phyloP scores from a whole-genome alignment of 2,329 filamentous ascomycete species.

The Chrysosporium keratinophilum region DNA sequence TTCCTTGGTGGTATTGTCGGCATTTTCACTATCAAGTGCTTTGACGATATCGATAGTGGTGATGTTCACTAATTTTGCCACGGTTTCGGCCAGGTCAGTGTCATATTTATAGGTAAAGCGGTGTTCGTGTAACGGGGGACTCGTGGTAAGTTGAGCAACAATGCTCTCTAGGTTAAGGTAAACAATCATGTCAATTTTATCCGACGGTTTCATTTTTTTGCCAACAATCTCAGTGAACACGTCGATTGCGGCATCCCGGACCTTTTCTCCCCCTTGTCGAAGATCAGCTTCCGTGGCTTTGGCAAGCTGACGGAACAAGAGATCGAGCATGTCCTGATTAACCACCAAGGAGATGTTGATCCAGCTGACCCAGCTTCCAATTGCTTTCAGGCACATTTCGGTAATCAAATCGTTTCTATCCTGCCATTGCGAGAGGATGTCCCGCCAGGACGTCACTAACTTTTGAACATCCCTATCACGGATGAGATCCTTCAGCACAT shows the following conservation, averaged over 20 bases:
- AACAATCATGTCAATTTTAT: slow-evolving; percentile 88
- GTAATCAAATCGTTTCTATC: slow-evolving; percentile 61
- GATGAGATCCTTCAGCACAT: slow-evolving; percentile 81
- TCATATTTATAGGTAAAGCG: slow-evolving; percentile 81
- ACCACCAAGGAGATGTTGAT: slow-evolving; percentile 92
- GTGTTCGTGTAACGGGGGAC: slow-evolving; percentile 66
- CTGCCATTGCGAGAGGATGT: slow-evolving; percentile 70
- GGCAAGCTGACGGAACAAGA: slow-evolving; percentile 80
- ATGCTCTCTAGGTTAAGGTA: slow-evolving; percentile 83
- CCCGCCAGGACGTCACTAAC: slow-evolving; percentile 82
- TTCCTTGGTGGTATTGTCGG: slow-evolving; percentile 52
- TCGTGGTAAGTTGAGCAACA: slow-evolving; percentile 73
- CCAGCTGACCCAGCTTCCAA: slow-evolving; percentile 98
- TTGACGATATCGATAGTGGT: slow-evolving; percentile 78
- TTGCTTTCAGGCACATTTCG: slow-evolving; percentile 80
- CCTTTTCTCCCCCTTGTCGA: slow-evolving; percentile 63
- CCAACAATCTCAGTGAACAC: slow-evolving; percentile 90
- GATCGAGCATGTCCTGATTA: slow-evolving; percentile 73
- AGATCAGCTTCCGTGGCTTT: slow-evolving; percentile 52
- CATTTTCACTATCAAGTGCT: slow-evolving; percentile 60
- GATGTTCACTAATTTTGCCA: slow-evolving; percentile 91
- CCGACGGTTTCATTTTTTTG: slow-evolving; percentile 92
- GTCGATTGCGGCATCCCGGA: slow-evolving; percentile 83
- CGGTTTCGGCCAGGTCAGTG: slow-evolving; percentile 85
- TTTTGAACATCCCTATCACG: slow-evolving; percentile 78